Percentiles rank a stretch among this genome's conserved stretches.
Conservation (phyloP, 768 basidiomycete genomes). For the Panus rudis region DNA sequence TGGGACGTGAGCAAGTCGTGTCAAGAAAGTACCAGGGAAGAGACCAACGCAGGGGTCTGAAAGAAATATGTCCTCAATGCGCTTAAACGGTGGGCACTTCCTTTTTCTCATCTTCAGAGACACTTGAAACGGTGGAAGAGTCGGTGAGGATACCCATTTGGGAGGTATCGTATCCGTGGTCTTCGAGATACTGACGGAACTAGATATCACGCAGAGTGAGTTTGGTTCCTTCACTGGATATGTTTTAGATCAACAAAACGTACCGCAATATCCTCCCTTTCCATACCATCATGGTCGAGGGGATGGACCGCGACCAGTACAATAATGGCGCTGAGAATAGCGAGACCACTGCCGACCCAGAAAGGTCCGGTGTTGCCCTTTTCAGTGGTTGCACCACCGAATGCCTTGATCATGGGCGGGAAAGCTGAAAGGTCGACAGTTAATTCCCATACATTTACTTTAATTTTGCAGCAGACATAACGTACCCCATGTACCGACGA, state of each 20-base stretch:
- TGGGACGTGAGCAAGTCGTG: too few relatives aligned
- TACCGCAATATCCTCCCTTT: slow-evolving; percentile 61
- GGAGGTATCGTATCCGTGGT: slow-evolving; percentile 71
- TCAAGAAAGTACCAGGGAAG: too few relatives aligned
- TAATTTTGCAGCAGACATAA: slow-evolving; percentile 1
- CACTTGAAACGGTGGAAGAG: not conserved
- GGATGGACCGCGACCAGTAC: slow-evolving; percentile 71
- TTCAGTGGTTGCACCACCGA: slow-evolving; percentile 45
- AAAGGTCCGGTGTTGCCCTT: slow-evolving; percentile 80
- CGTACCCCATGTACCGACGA: slow-evolving; percentile 76
- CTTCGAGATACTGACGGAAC: slow-evolving; percentile 81
- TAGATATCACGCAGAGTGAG: slow-evolving; percentile 16
- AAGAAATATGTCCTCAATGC: too few relatives aligned
- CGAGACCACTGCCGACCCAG: slow-evolving; percentile 82
- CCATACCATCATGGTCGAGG: slow-evolving; percentile 72
- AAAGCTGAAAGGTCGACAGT: slow-evolving; percentile 36
- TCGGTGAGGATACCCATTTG: slow-evolving; percentile 50
- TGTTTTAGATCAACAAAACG: slow-evolving; percentile 15
- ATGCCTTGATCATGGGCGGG: slow-evolving; percentile 60
- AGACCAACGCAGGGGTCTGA: too few relatives aligned
- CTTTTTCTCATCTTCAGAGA: not conserved
- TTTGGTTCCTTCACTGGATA: not conserved
- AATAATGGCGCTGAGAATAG: slow-evolving; percentile 68
- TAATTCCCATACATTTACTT: too few relatives aligned
- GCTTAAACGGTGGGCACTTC: too few relatives aligned